Evolutionary conservation across 176 grass and related monocot genomes (phyloP).

Genomic region (Avena insularis): DNA sequence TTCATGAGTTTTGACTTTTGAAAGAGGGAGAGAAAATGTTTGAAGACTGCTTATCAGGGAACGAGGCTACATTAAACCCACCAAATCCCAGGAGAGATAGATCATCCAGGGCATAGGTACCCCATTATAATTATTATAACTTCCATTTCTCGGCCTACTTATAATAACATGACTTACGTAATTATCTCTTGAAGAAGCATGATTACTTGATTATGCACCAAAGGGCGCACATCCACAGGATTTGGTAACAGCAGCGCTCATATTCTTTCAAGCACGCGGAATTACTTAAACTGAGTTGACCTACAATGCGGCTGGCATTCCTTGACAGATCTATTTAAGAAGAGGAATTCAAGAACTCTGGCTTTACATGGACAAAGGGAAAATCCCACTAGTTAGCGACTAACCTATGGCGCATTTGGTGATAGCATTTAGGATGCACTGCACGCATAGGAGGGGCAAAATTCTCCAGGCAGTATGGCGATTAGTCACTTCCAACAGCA

Average conservation of each 20-base stretch:
- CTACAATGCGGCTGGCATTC: not conserved
- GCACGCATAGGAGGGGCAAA: not conserved
- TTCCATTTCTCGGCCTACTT: not conserved
- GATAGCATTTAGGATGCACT: not conserved
- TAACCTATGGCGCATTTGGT: not conserved
- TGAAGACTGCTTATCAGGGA: slow-evolving; percentile 19
- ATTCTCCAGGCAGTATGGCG: not conserved
- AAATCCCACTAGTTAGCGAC: not conserved
- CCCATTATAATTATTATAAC: not conserved
- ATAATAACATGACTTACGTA: not conserved
- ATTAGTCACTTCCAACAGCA: slow-evolving; percentile 17
- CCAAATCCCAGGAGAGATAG: not conserved
- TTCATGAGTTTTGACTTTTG: not conserved
- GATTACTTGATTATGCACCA: not conserved
- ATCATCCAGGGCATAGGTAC: not conserved
- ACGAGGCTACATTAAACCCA: not conserved
- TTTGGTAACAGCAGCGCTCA: not conserved
- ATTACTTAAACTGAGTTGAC: not conserved
- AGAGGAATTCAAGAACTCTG: not conserved
- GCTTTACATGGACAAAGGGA: not conserved
- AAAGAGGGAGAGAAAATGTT: not conserved
- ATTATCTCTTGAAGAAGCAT: not conserved
- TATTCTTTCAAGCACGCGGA: not conserved
- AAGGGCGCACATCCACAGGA: not conserved
- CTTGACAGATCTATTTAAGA: slow-evolving; percentile 17